phyloP scores from a whole-genome alignment of 2,329 filamentous ascomycete species.

The Diaporthe humulicola region DNA sequence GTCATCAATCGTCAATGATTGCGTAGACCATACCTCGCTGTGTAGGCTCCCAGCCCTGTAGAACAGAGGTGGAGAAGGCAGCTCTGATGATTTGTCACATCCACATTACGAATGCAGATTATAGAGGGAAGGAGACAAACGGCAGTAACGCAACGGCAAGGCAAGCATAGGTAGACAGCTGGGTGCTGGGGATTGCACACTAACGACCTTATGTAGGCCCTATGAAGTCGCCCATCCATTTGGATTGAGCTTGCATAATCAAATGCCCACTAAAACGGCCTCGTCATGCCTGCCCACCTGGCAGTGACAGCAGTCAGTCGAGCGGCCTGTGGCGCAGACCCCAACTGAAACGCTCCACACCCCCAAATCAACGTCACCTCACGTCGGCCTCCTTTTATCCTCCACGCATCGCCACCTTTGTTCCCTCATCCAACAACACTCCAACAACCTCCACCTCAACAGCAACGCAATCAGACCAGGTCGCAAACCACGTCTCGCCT shows the following conservation, averaged over 20 bases:
- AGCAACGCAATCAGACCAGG: background rate
- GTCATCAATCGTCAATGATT: background rate
- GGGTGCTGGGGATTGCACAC: background rate
- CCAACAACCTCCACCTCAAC: constrained; percentile 7
- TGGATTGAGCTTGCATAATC: background rate
- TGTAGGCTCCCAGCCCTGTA: background rate
- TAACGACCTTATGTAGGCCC: background rate
- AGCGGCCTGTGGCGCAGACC: constrained; percentile 20
- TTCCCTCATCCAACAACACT: background rate
- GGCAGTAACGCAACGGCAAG: background rate
- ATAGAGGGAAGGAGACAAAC: background rate
- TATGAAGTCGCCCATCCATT: background rate
- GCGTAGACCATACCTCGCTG: background rate
- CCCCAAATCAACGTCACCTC: constrained; percentile 19
- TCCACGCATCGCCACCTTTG: background rate
- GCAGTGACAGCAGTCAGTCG: background rate
- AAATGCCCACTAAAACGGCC: constrained; percentile 21
- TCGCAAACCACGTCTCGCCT: background rate
- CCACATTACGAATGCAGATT: background rate
- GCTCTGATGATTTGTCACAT: background rate
- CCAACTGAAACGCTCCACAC: constrained; percentile 26
- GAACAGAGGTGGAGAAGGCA: background rate
- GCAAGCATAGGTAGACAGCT: background rate
- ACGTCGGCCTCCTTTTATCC: constrained; percentile 9
- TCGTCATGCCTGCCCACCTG: constrained; percentile 11